These are phyloP conservation scores for Fraxinus cuspidata DNA, from an alignment of 257 asterid genomes.

Conservation along the genomic window DNA sequence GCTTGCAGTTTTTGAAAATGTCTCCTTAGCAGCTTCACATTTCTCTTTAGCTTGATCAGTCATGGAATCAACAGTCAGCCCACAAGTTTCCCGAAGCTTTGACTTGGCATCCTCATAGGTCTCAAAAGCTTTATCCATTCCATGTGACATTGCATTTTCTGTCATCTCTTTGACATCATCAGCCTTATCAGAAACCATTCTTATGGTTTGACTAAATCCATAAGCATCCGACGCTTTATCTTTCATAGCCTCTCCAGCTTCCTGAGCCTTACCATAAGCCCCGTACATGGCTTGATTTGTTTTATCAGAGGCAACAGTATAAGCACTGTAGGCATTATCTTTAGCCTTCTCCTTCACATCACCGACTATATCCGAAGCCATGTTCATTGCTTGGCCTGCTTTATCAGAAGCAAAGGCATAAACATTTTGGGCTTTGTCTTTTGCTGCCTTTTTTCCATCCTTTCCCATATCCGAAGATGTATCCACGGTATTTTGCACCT, in stretches of 20 bases:
- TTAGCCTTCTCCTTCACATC: slow-evolving; percentile 26
- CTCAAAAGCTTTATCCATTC: slow-evolving; percentile 27
- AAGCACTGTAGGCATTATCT: slow-evolving; percentile 13
- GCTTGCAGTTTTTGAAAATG: slow-evolving; percentile 50
- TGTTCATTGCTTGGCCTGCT: slow-evolving; percentile 18
- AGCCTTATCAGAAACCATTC: slow-evolving; percentile 38
- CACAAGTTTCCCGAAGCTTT: slow-evolving; percentile 30
- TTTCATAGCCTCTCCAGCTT: not conserved
- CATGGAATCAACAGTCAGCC: slow-evolving; percentile 39
- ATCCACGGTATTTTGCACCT: not conserved
- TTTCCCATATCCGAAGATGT: slow-evolving; percentile 9
- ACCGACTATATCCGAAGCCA: slow-evolving; percentile 23
- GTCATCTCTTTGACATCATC: slow-evolving; percentile 27
- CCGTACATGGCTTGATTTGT: slow-evolving; percentile 10
- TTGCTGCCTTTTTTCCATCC: slow-evolving; percentile 2
- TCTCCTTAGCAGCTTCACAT: slow-evolving; percentile 58
- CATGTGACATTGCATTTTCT: slow-evolving; percentile 4
- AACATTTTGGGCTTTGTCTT: slow-evolving; percentile 24
- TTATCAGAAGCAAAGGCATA: slow-evolving; percentile 15
- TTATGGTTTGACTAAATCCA: slow-evolving; percentile 17
- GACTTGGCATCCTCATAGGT: slow-evolving; percentile 35
- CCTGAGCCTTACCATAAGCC: not conserved
- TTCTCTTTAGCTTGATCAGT: slow-evolving; percentile 38
- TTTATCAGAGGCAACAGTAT: slow-evolving; percentile 3
- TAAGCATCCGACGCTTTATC: not conserved